Evolutionary conservation across 352 stramenopile genomes (phyloP), one percentile per base, ranked within the genome.

Genomic region (Phytopythium oedochilum): DNA sequence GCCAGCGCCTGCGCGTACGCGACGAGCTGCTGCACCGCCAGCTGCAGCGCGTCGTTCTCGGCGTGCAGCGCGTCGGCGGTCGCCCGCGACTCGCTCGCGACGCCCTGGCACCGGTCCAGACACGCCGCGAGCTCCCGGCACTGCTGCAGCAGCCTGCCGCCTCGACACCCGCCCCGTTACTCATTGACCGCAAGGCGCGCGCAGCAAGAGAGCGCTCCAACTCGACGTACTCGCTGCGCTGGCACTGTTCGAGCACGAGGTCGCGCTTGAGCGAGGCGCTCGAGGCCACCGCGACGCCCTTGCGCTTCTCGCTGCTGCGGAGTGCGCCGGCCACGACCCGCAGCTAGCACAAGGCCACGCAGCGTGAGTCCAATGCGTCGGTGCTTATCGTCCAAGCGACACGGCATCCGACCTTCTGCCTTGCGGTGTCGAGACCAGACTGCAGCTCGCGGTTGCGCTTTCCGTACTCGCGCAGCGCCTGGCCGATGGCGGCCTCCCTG

Each of bases 101-200:
- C 70, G 12, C 35, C 53, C 45, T 80, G 69, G 51, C 64, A 86
- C 15, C 57, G 69, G 34, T 59, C 53, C 7, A 86, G 63, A 55
- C 75, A 86, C n/a, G n/a, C 53, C 55, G 86, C 65, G 38, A 86
- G 63, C 53, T 81, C 69, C 10, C 63, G 65, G 42, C 73, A 88
- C 34, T 86, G 71, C 3, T 56, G 52, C 22, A 88, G 45, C 36
- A 88, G 61, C 31, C 78, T 88, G 28, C n/a, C 53, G 15, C 5
- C 35, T 52, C 39, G 45, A 14, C 36, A 15, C 31, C 6, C 32
- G 14, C 42, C 5, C 29, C n/a, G 4, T 45, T 35, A 54, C 10
- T 28, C 34, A 5, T 22, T n/a, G n/a, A n/a, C 5, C 29, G 29
- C 29, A 34, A 34, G 10, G 5, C 29, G 29, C 29, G 29, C 29